Base-by-base conservation (phyloP, 2,329 filamentous ascomycete genomes). In the Ascochyta fabae region DNA sequence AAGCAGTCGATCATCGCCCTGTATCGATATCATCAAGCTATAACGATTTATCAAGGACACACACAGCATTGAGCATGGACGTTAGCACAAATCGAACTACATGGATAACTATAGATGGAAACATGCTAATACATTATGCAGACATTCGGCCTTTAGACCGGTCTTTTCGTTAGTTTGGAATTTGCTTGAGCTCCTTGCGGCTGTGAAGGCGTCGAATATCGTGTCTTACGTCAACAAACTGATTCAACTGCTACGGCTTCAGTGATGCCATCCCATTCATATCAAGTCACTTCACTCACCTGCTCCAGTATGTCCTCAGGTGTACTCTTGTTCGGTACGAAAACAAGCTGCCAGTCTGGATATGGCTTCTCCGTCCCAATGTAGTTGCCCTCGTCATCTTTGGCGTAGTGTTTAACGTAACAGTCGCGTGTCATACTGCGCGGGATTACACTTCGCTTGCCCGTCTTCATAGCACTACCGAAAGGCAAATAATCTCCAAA, bases 351-450 rank as follows among this genome's bases (percentile, higher is more conserved):
- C 16, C 26, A 27, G n/a, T 57, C 54, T 16, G 54, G 35, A 24
- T 48, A 52, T 6, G 54, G 54, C 24, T 31, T 48, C 44, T 52
- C 54, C 15, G 54, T 57, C 5, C 54, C 48, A 16, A 57, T 51
- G 35, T 48, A 57, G 4, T 42, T 49, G 7, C 54, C 54, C n/a
- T 57, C 48, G 22, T 48, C 48, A 13, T 57, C 48, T 42, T 53
- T 57, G 13, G 48, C 54, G 24, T 53, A 57, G 16, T 57, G 48
- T 27, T 57, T 57, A 34, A 57, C 31, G 24, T 57, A 45, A 39
- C 48, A 52, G 33, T 57, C 54, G 39, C 54, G 54, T 7, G 42
- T 57, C 54, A 57, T 53, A 13, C 48, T 52, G 38, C 54, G 48
- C 22, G 48, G 40, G 15, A 52, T 57, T 19, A 57, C 44, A 15